These are phyloP conservation scores for Dalechampia spathulata DNA, from an alignment of 441 rosid species.

Conservation along the genomic window DNA sequence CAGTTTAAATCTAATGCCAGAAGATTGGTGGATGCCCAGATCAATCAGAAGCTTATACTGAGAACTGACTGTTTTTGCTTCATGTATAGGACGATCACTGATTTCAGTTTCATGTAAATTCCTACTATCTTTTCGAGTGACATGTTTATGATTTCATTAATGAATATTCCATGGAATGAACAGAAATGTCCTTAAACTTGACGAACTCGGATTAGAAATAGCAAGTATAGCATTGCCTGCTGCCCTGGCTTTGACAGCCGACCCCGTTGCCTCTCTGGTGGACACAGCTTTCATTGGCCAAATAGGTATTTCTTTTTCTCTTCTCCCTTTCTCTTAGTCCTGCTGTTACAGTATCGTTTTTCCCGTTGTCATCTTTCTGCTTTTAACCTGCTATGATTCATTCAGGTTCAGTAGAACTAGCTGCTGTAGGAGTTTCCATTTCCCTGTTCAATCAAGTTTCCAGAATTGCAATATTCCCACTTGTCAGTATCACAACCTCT, in stretches of 20 bases:
- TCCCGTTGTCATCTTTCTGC: too few species aligned
- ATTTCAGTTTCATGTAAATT: too few species aligned
- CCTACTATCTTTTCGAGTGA: too few species aligned
- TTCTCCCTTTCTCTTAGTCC: too few species aligned
- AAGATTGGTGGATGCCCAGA: too few species aligned
- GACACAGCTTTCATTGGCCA: constrained; percentile 95
- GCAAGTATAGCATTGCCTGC: constrained; percentile 78
- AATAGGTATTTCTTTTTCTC: constrained; percentile 44
- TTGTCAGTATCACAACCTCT: constrained; percentile 94
- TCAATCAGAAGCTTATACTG: too few species aligned
- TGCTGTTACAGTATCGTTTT: too few species aligned
- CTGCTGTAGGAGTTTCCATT: constrained; percentile 92
- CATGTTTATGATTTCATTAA: too few species aligned
- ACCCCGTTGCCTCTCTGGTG: constrained; percentile 89
- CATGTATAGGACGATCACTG: too few species aligned
- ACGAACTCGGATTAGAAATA: constrained; percentile 81
- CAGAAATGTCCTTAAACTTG: constrained; percentile 53
- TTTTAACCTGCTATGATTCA: constrained; percentile 1
- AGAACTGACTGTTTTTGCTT: too few species aligned
- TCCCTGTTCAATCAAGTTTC: constrained; percentile 93
- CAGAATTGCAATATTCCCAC: constrained; percentile 84
- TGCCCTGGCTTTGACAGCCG: constrained; percentile 83
- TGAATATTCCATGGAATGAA: too few species aligned
- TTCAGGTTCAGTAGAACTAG: constrained; percentile 84
- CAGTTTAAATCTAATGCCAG: too few species aligned